Evolutionary conservation across 2,329 filamentous ascomycete genomes (phyloP), one percentile per base, ranked within the genome.

Genomic region (Ceratocystis cacaofunesta): DNA sequence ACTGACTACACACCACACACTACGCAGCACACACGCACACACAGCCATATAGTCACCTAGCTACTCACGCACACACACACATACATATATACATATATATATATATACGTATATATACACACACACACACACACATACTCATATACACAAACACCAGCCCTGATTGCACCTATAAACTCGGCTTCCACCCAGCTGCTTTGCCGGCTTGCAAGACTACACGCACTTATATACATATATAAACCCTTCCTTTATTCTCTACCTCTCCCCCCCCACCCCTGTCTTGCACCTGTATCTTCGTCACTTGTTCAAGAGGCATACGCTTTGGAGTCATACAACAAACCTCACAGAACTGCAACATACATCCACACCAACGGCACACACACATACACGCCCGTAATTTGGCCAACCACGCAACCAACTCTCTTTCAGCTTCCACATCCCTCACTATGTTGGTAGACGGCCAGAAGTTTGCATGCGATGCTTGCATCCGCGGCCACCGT

Each of bases 381-480:
- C 32, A 50, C 46, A 41, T n/a, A 30, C 32, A n/a, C 28, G 28
- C 28, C 52, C 15, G 17, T n/a, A 36, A 15, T 5, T 7, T 2
- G 52, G 22, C 12, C 52, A 57, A 32, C 12, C 25, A 57, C 12
- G 10, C 25, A 32, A 32, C 25, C 12, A 12, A 8, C 43, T 22
- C n/a, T 41, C 43, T 36, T 32, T 52, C 61, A 50, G 43, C 61
- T 36, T 50, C 61, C 52, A 32, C 25, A 30, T 19, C 22, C 25
- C 22, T 44, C 64, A 76, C 72, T 68, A 92, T 92, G 89, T 82
- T 92, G 75, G 89, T 92, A 76, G 86, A 96, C 82, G 92, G 92
- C 77, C 90, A 96, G 80, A 97, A 97, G 81, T 97, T 85, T 80
- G 92, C 92, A 78, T 97, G 92, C 82, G 90, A 95, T 79, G 92